Conservation (phyloP, 768 basidiomycete genomes). For the Termitomyces sp. region DNA sequence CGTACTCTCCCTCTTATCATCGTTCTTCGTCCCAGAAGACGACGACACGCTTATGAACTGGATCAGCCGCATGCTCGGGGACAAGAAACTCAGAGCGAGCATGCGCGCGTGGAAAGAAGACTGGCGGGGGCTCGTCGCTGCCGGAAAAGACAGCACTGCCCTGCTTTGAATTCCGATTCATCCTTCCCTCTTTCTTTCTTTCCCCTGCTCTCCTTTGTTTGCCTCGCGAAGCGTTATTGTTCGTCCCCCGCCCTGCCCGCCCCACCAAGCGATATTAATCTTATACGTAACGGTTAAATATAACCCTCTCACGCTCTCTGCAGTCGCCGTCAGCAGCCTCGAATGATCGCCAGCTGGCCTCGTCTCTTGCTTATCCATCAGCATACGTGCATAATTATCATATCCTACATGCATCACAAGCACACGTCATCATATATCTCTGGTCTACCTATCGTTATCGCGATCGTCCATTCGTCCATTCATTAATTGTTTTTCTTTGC, state of each 20-base stretch:
- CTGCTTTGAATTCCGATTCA: conserved; percentile 23
- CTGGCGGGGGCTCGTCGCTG: conserved; percentile 67
- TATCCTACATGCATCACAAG: background rate
- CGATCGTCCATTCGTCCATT: too few relatives aligned
- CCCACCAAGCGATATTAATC: background rate
- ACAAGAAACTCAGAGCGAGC: conserved; percentile 60
- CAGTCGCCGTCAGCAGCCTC: too few relatives aligned
- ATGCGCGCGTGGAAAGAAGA: conserved; percentile 77
- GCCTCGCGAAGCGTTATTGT: background rate
- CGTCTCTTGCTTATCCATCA: background rate
- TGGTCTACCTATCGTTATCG: background rate
- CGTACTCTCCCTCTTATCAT: conserved; percentile 84
- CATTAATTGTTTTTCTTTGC: background rate
- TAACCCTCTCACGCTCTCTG: conserved; percentile 1
- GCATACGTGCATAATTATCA: background rate
- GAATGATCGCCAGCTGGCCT: background rate
- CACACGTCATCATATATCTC: background rate
- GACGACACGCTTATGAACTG: conserved; percentile 80
- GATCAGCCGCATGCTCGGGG: conserved; percentile 58
- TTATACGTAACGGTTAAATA: conserved; percentile 3
- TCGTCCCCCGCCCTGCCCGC: too few relatives aligned
- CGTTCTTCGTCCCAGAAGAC: conserved; percentile 91
- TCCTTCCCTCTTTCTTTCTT: background rate
- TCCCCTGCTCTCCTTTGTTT: background rate
- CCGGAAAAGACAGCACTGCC: conserved; percentile 56